A percentile compares a stretch with the other conserved stretches of the same genome.
phyloP scores from a whole-genome alignment of 306 rosid genomes.

The Albizia julibrissin region DNA sequence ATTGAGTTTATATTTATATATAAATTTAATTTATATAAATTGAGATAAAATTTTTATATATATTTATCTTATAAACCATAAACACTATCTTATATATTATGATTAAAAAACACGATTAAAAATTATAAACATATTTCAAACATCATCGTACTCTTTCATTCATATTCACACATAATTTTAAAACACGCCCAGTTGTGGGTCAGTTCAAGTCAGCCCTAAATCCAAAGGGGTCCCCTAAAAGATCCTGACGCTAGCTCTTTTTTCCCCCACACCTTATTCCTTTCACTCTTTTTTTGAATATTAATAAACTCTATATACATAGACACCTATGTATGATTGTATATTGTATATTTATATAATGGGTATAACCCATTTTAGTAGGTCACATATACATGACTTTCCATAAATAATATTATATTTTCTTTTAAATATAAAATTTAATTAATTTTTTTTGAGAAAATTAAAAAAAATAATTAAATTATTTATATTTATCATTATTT shows the following conservation, averaged over 20 bases:
- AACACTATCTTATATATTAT: no score
- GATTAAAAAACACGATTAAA: no score
- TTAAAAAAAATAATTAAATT: no score
- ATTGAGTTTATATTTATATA: no score
- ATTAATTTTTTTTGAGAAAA: no score
- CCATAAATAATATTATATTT: background rate
- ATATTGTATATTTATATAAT: background rate
- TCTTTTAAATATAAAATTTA: no score
- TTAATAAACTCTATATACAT: background rate
- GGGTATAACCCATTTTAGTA: background rate
- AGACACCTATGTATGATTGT: background rate
- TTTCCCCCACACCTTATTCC: slow-evolving; percentile 60
- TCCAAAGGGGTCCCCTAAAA: slow-evolving; percentile 46
- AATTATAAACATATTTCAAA: no score
- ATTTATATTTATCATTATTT: no score
- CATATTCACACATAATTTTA: slow-evolving; percentile 13
- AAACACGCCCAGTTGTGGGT: background rate
- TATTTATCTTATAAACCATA: no score
- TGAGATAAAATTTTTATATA: no score
- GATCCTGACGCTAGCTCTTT: slow-evolving; percentile 44
- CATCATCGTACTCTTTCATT: background rate
- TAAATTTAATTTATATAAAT: no score
- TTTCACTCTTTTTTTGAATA: background rate
- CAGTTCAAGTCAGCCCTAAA: slow-evolving; percentile 23
- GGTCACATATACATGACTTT: background rate